These are phyloP conservation scores for Phytophthora pini DNA, from an alignment of 352 stramenopile species.

Conservation along the genomic window DNA sequence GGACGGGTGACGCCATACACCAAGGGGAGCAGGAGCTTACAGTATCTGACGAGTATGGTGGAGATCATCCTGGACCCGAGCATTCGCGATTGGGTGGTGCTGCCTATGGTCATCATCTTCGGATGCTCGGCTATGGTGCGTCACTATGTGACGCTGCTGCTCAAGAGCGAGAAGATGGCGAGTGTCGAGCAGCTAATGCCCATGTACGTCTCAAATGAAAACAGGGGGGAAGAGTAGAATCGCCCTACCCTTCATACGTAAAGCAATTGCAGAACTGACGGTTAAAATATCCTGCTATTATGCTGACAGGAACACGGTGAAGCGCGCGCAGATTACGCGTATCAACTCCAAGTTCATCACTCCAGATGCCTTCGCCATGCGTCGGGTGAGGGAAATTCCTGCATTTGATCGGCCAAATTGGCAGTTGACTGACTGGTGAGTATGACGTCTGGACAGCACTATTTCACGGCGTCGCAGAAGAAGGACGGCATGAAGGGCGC, in stretches of 20 bases:
- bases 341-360: constrained; percentile 92
- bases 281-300: constrained; percentile 1
- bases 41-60: constrained; percentile 52
- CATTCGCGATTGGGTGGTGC: constrained; percentile 96
- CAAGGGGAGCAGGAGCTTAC: not conserved
- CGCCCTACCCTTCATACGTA: not conserved
- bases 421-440: no score
- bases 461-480: constrained; percentile 90
- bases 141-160: constrained; percentile 86
- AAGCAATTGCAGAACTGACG: not conserved
- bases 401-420: not conserved
- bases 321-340: constrained; percentile 82
- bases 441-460: constrained; percentile 50
- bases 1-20: constrained; percentile 2
- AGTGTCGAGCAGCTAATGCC: constrained; percentile 75
- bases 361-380: constrained; percentile 86
- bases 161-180: constrained; percentile 86
- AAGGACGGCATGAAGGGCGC: constrained; percentile 86
- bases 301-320: constrained; percentile 80
- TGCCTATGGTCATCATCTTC: constrained; percentile 97
- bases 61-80: constrained; percentile 94
- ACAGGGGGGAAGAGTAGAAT: not conserved
- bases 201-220: constrained; percentile 52
- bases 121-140: constrained; percentile 85
- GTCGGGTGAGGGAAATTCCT: constrained; percentile 60